Conservation (phyloP, 768 basidiomycete genomes). For the Agrocybe pediades region DNA sequence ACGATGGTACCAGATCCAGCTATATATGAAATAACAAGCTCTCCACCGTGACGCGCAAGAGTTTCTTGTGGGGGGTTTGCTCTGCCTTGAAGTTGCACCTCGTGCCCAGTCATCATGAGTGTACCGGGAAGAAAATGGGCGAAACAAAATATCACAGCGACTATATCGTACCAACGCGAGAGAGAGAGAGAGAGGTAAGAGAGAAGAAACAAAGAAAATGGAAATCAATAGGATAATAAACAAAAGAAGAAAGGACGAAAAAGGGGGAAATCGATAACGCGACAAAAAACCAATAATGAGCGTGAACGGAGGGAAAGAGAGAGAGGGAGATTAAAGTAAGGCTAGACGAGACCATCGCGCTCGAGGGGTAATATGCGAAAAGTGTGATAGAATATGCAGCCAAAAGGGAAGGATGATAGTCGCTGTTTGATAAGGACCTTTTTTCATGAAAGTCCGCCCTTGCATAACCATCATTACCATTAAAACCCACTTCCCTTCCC, state of each 20-base stretch:
- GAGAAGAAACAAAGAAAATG: constrained; percentile 8
- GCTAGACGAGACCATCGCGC: background rate
- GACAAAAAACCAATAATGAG: constrained; percentile 9
- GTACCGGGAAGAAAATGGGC: background rate
- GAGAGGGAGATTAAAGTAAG: background rate
- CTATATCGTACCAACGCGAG: constrained; percentile 19
- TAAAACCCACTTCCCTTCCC: background rate
- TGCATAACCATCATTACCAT: constrained; percentile 16
- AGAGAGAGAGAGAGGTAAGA: constrained; percentile 2
- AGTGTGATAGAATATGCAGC: constrained; percentile 9
- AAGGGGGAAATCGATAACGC: constrained; percentile 12
- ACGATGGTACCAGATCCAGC: too few relatives aligned
- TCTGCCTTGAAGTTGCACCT: background rate
- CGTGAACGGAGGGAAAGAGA: background rate
- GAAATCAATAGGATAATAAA: constrained; percentile 8
- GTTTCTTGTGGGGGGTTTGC: too few relatives aligned
- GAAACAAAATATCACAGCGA: constrained; percentile 11
- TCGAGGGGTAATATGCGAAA: constrained; percentile 1
- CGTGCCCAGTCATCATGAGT: background rate
- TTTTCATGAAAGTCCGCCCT: constrained; percentile 4
- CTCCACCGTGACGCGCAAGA: too few relatives aligned
- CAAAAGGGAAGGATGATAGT: constrained; percentile 2
- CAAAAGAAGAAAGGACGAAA: constrained; percentile 3
- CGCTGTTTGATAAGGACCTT: constrained; percentile 4
- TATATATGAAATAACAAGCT: too few relatives aligned